phyloP scores from a whole-genome alignment of 2,329 filamentous ascomycete species.

The Raffaelea arxii region DNA sequence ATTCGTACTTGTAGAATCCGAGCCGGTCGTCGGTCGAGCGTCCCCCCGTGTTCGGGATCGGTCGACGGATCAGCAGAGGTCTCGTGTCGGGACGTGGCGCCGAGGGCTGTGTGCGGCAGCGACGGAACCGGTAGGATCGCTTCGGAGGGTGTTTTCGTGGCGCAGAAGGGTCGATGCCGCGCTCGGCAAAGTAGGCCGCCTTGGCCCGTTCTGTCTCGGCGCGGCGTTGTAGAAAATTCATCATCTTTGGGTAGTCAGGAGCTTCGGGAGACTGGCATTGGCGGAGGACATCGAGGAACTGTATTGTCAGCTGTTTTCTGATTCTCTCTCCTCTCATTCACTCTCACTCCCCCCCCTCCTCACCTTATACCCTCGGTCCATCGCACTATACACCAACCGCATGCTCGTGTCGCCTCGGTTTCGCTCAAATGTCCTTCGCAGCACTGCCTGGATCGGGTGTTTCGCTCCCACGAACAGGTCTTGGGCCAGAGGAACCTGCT shows the following conservation, averaged over 20 bases:
- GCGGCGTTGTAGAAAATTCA: too few species aligned
- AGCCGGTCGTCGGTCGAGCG: constrained; percentile 7
- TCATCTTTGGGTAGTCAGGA: too few species aligned
- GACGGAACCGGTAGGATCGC: too few species aligned
- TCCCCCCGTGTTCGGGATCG: constrained; percentile 11
- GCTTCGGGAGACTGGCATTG: constrained; percentile 27
- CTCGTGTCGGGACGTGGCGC: constrained; percentile 13
- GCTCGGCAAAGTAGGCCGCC: constrained; percentile 8
- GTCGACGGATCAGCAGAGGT: constrained; percentile 21
- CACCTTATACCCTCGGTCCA: constrained; percentile 61
- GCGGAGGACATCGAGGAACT: constrained; percentile 25
- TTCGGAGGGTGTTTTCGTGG: too few species aligned
- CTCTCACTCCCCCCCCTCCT: not conserved
- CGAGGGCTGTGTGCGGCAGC: constrained; percentile 8
- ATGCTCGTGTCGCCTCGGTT: constrained; percentile 49
- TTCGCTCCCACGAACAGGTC: constrained; percentile 30
- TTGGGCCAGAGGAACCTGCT: constrained; percentile 40
- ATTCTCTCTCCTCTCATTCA: not conserved
- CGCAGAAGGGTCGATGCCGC: too few species aligned
- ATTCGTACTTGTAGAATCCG: constrained; percentile 20
- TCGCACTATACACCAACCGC: constrained; percentile 49
- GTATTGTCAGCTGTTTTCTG: not conserved
- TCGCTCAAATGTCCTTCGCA: constrained; percentile 52
- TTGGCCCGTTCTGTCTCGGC: too few species aligned
- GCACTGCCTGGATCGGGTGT: constrained; percentile 44